Evolutionary conservation across 257 asterid genomes (phyloP).

Genomic region (Schizonepeta tenuifolia): DNA sequence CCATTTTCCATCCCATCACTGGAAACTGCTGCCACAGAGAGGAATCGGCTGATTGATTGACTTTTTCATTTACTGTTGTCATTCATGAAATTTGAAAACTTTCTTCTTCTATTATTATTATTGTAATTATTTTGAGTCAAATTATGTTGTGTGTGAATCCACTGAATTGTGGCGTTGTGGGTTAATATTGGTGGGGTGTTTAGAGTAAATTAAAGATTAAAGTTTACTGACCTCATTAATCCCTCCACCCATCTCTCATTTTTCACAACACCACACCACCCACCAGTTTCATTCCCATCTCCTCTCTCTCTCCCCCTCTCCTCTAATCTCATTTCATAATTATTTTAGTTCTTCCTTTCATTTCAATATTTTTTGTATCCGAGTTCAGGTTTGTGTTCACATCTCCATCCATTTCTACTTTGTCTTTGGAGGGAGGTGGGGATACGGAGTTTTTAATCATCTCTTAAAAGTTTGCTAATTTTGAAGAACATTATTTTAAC

Average conservation of each 20-base stretch:
- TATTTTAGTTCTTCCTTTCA: slow-evolving; percentile 32
- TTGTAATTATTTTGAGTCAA: neutral
- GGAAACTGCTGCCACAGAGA: slow-evolving; percentile 19
- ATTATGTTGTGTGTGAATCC: slow-evolving; percentile 17
- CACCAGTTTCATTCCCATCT: slow-evolving; percentile 46
- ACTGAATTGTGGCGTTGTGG: slow-evolving; percentile 40
- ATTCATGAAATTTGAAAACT: slow-evolving; percentile 27
- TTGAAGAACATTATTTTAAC: slow-evolving; percentile 28
- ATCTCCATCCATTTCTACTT: slow-evolving; percentile 26
- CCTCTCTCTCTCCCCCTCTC: slow-evolving; percentile 18
- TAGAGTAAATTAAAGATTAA: slow-evolving; percentile 50
- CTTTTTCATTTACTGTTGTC: slow-evolving; percentile 27
- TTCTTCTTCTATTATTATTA: slow-evolving; percentile 20
- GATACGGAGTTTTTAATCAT: slow-evolving; percentile 31
- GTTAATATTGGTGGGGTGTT: slow-evolving; percentile 42
- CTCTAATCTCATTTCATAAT: slow-evolving; percentile 8
- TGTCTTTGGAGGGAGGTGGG: slow-evolving; percentile 20
- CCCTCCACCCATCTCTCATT: slow-evolving; percentile 48
- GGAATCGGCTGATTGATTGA: slow-evolving; percentile 33
- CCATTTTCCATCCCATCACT: slow-evolving; percentile 29
- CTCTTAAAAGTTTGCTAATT: slow-evolving; percentile 27
- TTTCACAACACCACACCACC: slow-evolving; percentile 46
- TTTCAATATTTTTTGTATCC: slow-evolving; percentile 20
- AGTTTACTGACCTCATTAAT: slow-evolving; percentile 50
- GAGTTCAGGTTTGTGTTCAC: slow-evolving; percentile 46